phyloP scores from a whole-genome alignment of 1,284 basidiomycete genomes.

The Fomitopsis schrenkii region DNA sequence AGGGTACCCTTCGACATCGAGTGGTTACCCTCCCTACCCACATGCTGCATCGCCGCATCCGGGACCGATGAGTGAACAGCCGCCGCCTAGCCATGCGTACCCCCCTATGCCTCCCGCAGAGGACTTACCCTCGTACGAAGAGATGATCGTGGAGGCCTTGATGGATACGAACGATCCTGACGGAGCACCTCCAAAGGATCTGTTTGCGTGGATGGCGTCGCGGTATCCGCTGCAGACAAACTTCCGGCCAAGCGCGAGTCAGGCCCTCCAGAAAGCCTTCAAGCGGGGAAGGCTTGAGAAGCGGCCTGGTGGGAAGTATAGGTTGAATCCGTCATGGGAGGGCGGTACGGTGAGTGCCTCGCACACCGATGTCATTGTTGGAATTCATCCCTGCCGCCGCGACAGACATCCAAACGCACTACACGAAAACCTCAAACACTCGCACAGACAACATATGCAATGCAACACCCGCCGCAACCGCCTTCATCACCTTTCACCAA shows the following conservation, averaged over 20 bases:
- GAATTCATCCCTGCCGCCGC: neutral
- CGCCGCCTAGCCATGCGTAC: constrained; percentile 27
- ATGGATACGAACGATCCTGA: constrained; percentile 58
- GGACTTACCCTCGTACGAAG: constrained; percentile 79
- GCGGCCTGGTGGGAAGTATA: constrained; percentile 62
- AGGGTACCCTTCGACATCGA: constrained; percentile 22
- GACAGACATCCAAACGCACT: constrained; percentile 60
- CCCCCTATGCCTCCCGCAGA: constrained; percentile 37
- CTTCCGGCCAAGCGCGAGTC: constrained; percentile 79
- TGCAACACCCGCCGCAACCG: constrained; percentile 27
- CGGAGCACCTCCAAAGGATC: constrained; percentile 72
- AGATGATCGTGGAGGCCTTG: constrained; percentile 81
- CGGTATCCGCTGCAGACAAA: constrained; percentile 81
- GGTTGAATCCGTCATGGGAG: constrained; percentile 69
- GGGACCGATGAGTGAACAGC: constrained; percentile 25
- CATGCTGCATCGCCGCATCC: constrained; percentile 22
- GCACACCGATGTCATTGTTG: constrained; percentile 3
- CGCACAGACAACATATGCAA: constrained; percentile 33
- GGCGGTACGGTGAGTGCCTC: constrained; percentile 64
- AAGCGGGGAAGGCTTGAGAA: constrained; percentile 75
- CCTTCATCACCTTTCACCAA: constrained; percentile 58
- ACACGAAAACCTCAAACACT: constrained; percentile 67
- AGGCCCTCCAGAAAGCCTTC: constrained; percentile 78
- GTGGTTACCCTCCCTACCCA: constrained; percentile 8
- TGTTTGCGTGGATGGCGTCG: constrained; percentile 76